Percentiles rank a stretch among this genome's conserved stretches.
Conservation (phyloP, 768 basidiomycete genomes). For the Calocybe gangraenosa region DNA sequence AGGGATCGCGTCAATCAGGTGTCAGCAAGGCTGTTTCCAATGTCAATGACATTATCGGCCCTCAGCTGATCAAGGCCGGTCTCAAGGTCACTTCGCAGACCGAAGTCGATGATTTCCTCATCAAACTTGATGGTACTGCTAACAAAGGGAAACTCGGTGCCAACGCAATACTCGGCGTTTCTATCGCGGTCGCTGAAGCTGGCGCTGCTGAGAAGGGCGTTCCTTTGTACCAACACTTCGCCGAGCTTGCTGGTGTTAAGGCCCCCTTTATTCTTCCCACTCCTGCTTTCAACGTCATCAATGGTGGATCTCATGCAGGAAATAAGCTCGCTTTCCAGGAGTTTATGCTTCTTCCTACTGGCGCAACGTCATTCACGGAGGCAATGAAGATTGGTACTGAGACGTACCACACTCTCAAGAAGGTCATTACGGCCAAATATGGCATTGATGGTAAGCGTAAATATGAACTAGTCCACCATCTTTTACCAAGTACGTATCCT, state of each 20-base stretch:
- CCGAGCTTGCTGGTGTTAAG: conserved; percentile 93
- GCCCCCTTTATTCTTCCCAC: conserved; percentile 88
- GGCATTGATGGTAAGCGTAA: conserved; percentile 87
- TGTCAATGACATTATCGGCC: conserved; percentile 89
- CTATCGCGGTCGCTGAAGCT: conserved; percentile 92
- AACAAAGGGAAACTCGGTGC: conserved; percentile 99
- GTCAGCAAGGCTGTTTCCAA: conserved; percentile 92
- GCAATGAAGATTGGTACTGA: conserved; percentile 99
- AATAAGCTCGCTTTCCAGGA: conserved; percentile 99
- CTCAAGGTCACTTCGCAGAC: conserved; percentile 88
- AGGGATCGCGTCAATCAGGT: conserved; percentile 43
- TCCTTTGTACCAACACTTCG: conserved; percentile 95
- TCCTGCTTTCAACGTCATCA: conserved; percentile 99
- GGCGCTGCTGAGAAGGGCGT: conserved; percentile 93
- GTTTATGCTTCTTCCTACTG: conserved; percentile 98
- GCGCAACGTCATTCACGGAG: conserved; percentile 88
- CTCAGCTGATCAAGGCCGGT: conserved; percentile 79
- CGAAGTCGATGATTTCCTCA: conserved; percentile 95
- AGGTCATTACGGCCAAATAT: conserved; percentile 98
- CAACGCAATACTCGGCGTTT: conserved; percentile 98
- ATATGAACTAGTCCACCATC: conserved; percentile 7
- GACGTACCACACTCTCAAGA: conserved; percentile 97
- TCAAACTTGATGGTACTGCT: conserved; percentile 94
- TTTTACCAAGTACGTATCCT: conserved; percentile 11
- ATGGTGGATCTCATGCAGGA: conserved; percentile 98